phyloP scores from a whole-genome alignment of 2,329 filamentous ascomycete genomes.

The Phialemonium atrogriseum region DNA sequence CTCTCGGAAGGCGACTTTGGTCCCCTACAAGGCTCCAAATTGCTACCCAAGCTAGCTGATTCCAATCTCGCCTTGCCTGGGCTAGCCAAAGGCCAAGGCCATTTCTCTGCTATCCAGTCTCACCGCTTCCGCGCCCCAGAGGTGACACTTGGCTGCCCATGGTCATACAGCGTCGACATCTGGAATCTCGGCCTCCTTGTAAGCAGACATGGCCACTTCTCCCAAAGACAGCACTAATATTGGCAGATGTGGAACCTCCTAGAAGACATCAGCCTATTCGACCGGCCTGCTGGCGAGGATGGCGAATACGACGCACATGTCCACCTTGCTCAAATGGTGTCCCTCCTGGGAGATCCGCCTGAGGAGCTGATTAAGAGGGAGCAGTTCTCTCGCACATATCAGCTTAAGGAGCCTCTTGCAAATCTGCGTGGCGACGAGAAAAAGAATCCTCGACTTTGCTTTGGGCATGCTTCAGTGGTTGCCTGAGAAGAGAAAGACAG shows the following conservation, averaged over 20 bases:
- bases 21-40: background rate
- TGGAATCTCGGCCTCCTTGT: constrained; percentile 15
- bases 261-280: constrained; percentile 1
- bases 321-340: constrained; percentile 1
- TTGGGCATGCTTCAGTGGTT: constrained; percentile 16
- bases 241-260: constrained; percentile 1
- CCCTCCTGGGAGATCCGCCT: constrained; percentile 1
- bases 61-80: too few relatives aligned
- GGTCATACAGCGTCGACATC: constrained; percentile 7
- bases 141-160: background rate
- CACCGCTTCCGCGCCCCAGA: background rate
- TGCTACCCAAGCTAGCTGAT: too few relatives aligned
- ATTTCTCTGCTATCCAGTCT: background rate
- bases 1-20: background rate
- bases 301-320: constrained; percentile 3
- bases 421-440: background rate
- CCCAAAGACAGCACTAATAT: too few relatives aligned
- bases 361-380: background rate
- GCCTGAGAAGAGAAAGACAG: constrained; percentile 15
- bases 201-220: constrained; percentile 2
- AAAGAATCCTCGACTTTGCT: background rate
- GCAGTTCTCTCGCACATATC: background rate
- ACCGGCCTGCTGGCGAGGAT: background rate
- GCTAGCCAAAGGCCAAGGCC: too few relatives aligned
- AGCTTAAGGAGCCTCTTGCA: constrained; percentile 1